Evolutionary conservation across 805 yeast species (phyloP), one percentile per base, ranked within the genome.

Genomic region (Candida germanica): DNA sequence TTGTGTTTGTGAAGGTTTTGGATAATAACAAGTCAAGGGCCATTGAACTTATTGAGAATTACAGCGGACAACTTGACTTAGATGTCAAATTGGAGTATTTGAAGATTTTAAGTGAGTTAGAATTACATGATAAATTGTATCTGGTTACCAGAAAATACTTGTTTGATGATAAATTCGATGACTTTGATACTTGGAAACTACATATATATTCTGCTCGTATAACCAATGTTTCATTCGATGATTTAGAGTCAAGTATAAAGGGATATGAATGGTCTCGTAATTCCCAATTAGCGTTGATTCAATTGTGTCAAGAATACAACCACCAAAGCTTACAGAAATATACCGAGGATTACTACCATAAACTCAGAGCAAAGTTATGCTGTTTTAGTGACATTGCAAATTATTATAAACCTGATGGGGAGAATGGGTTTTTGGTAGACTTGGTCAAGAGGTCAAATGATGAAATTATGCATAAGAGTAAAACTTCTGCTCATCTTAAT

Each of bases 121-220:
- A 70, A 35, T 46, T 66, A 3, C 78, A 78, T 75, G 59, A 60
- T 0, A 42, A 49, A 9, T 56, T 87, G 10, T 65, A 50, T 42
- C 55, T 64, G 0, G 61, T 62, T 40, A 59, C 78, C 30, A 27
- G 52, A 4, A 40, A 49, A 3, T 64, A 77, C 10, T 54, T 87
- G 22, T 61, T 69, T 12, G 63, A 59, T 3, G 59, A 71, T 16
- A 55, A 66, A 7, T 71, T 83, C 36, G 87, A 89, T 55, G 95
- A 88, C 54, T 89, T 77, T 67, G 74, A 76, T 38, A 77, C 87
- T 25, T 87, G 94, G 86, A 74, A 78, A 45, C 61, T 66, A 12
- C 57, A 74, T 33, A 68, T 77, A 14, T 59, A 65, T 29, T 61
- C 88, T 2, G 68, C 71, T 0, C 48, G 51, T 13, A 47, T 68